Evolutionary conservation across 768 basidiomycete genomes (phyloP).

Genomic region (Pholiota molesta): DNA sequence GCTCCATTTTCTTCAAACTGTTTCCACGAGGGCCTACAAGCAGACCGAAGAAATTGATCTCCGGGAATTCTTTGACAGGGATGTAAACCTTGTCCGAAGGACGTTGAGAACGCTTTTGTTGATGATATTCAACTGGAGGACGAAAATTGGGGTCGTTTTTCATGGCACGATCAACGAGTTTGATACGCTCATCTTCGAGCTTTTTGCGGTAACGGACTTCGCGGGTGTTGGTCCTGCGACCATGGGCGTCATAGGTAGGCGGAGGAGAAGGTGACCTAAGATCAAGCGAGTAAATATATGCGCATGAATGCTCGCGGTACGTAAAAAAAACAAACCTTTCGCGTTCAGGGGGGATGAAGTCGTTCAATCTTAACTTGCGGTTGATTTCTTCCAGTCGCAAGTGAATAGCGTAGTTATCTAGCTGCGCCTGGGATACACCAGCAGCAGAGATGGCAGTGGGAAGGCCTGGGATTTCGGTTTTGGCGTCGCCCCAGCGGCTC

Average conservation of each 20-base stretch:
- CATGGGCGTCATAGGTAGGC: constrained; percentile 96
- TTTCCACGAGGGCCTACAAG: constrained; percentile 98
- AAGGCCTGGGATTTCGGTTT: constrained; percentile 87
- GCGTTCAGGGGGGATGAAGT: constrained; percentile 93
- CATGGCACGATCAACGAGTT: constrained; percentile 94
- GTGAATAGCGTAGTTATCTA: constrained; percentile 98
- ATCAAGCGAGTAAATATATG: constrained; percentile 28
- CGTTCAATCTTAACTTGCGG: constrained; percentile 89
- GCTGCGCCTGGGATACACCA: constrained; percentile 93
- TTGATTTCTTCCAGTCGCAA: constrained; percentile 97
- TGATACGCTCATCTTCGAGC: constrained; percentile 88
- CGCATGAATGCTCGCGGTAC: constrained; percentile 10
- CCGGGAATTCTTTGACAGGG: constrained; percentile 99
- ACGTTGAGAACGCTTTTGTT: constrained; percentile 90
- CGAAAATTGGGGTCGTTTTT: constrained; percentile 98
- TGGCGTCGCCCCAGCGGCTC: constrained; percentile 97
- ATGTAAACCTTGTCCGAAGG: constrained; percentile 99
- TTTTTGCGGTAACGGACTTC: constrained; percentile 98
- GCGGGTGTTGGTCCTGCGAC: constrained; percentile 97
- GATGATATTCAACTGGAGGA: constrained; percentile 95
- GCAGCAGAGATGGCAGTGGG: constrained; percentile 93
- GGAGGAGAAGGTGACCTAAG: constrained; percentile 92
- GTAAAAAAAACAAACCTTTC: constrained; percentile 61
- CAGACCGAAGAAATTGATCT: constrained; percentile 99
- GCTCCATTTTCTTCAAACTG: constrained; percentile 99